Evolutionary conservation across 352 stramenopile genomes (phyloP).

Genomic region (Globisporangium cylindrosporum): DNA sequence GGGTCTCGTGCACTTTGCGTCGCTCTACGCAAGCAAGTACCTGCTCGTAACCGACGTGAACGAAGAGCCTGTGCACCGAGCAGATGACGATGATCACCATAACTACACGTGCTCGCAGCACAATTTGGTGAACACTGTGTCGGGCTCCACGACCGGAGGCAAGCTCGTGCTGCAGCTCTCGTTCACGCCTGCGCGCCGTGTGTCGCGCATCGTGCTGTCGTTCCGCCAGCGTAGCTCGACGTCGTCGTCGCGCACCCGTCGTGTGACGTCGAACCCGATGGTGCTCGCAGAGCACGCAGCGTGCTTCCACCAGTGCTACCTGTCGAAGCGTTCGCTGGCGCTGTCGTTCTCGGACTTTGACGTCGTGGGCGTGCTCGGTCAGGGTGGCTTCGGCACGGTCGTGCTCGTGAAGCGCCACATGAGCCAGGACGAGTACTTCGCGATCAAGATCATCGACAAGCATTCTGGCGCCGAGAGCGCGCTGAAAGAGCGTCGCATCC

Average conservation of each 20-base stretch:
- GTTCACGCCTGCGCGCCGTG: slow-evolving; percentile 75
- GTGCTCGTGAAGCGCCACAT: slow-evolving; percentile 79
- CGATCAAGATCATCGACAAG: slow-evolving; percentile 89
- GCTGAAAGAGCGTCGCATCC: slow-evolving; percentile 72
- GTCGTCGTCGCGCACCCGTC: slow-evolving; percentile 30
- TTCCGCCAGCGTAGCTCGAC: slow-evolving; percentile 66
- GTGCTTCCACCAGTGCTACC: slow-evolving; percentile 81
- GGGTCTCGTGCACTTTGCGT: slow-evolving; percentile 81
- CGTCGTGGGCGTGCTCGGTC: slow-evolving; percentile 77
- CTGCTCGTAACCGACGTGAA: slow-evolving; percentile 51
- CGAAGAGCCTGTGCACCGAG: slow-evolving; percentile 44
- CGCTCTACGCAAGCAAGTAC: slow-evolving; percentile 82
- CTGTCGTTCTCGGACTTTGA: slow-evolving; percentile 86
- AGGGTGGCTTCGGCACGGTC: slow-evolving; percentile 78
- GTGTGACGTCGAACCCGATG: slow-evolving; percentile 75
- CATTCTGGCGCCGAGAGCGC: slow-evolving; percentile 71
- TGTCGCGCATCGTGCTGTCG: slow-evolving; percentile 81
- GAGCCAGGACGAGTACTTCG: slow-evolving; percentile 77
- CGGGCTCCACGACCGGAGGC: slow-evolving; percentile 65
- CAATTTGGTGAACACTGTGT: slow-evolving; percentile 72
- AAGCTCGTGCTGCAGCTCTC: slow-evolving; percentile 80
- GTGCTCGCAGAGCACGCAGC: slow-evolving; percentile 67
- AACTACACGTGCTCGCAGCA: slow-evolving; percentile 53
- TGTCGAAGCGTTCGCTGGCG: slow-evolving; percentile 79
- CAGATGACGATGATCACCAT: slow-evolving; percentile 78